These are phyloP conservation scores for Trichoderma koningiopsis DNA, from an alignment of 2,329 filamentous ascomycete species.

Conservation along the genomic window DNA sequence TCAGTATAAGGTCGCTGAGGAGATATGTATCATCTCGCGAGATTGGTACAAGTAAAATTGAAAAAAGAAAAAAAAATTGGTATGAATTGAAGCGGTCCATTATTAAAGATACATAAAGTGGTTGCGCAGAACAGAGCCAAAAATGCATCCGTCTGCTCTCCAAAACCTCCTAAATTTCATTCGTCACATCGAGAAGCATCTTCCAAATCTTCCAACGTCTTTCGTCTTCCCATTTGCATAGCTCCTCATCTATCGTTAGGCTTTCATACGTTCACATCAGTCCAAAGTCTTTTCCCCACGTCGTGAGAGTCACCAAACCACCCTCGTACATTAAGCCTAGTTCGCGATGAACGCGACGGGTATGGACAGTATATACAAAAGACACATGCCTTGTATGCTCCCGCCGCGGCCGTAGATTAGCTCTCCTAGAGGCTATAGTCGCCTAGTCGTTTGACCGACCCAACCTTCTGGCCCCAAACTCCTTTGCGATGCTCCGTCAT, in stretches of 20 bases:
- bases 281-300: neutral
- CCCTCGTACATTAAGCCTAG: slow-evolving; percentile 8
- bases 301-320: slow-evolving; percentile 7
- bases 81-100: slow-evolving; percentile 20
- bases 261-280: slow-evolving; percentile 14
- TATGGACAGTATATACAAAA: slow-evolving; percentile 28
- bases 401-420: neutral
- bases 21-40: no score
- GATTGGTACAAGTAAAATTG: no score
- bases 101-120: slow-evolving; percentile 23
- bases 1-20: no score
- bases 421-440: neutral
- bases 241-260: slow-evolving; percentile 14
- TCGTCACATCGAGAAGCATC: slow-evolving; percentile 14
- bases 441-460: neutral
- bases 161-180: neutral
- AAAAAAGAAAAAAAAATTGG: neutral
- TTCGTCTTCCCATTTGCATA: neutral
- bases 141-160: neutral
- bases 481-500: neutral
- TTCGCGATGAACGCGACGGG: slow-evolving; percentile 9
- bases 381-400: slow-evolving; percentile 23
- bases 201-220: slow-evolving; percentile 7
- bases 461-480: neutral
- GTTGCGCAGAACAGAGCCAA: slow-evolving; percentile 6